phyloP scores from a whole-genome alignment of 805 yeast species.

The Zygotorulaspora sp. region DNA sequence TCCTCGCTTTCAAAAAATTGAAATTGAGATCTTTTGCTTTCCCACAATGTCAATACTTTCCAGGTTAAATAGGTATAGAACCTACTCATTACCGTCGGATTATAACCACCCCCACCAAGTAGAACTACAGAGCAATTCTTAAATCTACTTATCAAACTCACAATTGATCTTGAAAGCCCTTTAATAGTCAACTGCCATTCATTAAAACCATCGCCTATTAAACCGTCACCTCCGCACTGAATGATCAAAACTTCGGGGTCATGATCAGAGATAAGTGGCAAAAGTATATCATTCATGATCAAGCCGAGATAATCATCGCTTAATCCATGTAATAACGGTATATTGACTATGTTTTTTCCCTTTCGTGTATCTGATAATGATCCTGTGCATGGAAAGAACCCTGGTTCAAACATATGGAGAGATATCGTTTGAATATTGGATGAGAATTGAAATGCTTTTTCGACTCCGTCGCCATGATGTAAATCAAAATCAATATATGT shows the following conservation, averaged over 20 bases:
- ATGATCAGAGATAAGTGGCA: slow-evolving; percentile 39
- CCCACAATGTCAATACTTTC: slow-evolving; percentile 15
- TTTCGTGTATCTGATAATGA: slow-evolving; percentile 35
- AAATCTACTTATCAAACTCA: slow-evolving; percentile 21
- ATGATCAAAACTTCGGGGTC: slow-evolving; percentile 53
- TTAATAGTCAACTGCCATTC: slow-evolving; percentile 66
- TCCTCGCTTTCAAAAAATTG: slow-evolving; percentile 29
- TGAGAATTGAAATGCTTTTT: slow-evolving; percentile 54
- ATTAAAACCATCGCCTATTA: slow-evolving; percentile 54
- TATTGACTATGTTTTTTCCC: slow-evolving; percentile 43
- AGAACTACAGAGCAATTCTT: slow-evolving; percentile 32
- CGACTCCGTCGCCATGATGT: slow-evolving; percentile 82
- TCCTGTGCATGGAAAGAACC: slow-evolving; percentile 76
- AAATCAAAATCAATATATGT: slow-evolving; percentile 67
- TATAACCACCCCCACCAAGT: slow-evolving; percentile 79
- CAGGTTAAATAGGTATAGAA: slow-evolving; percentile 45
- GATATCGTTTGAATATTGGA: slow-evolving; percentile 57
- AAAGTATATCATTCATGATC: slow-evolving; percentile 40
- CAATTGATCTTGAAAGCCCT: slow-evolving; percentile 42
- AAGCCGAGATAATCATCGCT: slow-evolving; percentile 41
- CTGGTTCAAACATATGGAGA: slow-evolving; percentile 57
- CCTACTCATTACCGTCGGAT: slow-evolving; percentile 55
- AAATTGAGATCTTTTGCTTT: slow-evolving; percentile 3
- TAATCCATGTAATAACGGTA: slow-evolving; percentile 57
- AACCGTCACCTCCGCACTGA: slow-evolving; percentile 73